phyloP scores from a whole-genome alignment of 148 eudicot species.

The Camellia lanceoleosa region DNA sequence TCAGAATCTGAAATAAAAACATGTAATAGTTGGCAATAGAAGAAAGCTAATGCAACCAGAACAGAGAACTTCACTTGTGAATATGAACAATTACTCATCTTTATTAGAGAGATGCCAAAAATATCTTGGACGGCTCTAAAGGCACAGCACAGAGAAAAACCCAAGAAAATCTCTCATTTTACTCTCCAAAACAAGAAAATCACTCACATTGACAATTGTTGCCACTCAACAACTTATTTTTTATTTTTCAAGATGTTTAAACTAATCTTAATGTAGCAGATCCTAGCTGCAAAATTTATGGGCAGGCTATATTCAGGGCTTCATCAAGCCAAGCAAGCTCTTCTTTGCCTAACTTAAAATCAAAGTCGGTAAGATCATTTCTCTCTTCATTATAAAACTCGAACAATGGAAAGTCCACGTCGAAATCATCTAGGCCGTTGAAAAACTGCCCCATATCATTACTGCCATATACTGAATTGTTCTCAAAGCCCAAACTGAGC shows the following conservation, averaged over 20 bases:
- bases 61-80: too few relatives aligned
- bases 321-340: conserved; percentile 38
- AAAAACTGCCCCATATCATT: conserved; percentile 11
- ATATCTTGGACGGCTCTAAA: conserved; percentile 13
- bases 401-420: conserved; percentile 25
- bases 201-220: neutral
- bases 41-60: neutral
- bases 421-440: conserved; percentile 16
- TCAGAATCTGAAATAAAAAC: neutral
- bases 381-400: conserved; percentile 12
- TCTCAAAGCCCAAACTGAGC: too few relatives aligned
- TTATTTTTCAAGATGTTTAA: neutral
- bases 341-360: conserved; percentile 18
- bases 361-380: conserved; percentile 15
- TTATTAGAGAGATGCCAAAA: neutral
- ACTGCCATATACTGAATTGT: neutral
- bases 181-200: neutral
- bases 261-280: neutral
- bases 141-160: conserved; percentile 11
- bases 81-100: too few relatives aligned
- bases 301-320: conserved; percentile 9
- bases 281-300: conserved; percentile 9
- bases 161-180: conserved; percentile 12
- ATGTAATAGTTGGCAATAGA: neutral
- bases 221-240: neutral